Evolutionary conservation across 2,329 filamentous ascomycete genomes (phyloP), one percentile per base, ranked within the genome.

Genomic region (Hypoxylon sp.): DNA sequence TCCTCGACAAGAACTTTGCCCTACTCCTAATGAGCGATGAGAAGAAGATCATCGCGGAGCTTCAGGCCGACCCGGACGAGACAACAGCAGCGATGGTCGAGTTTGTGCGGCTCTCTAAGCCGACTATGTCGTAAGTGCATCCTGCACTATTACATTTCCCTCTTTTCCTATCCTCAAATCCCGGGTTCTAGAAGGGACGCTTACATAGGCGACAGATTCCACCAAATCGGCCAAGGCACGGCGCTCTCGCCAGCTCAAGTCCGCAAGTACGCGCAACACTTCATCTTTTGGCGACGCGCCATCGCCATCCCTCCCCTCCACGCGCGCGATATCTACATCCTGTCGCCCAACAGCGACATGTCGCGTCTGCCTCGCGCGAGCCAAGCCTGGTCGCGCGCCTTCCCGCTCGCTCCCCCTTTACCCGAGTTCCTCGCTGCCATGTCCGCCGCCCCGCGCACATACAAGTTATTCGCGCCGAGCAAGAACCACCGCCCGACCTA

Each of bases 281-380:
- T 99, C 69, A 94, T 98, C 67, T 97, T 97, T 81, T 98, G 95
- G 94, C 90, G 96, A 23, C 91, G 94, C 63, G 96, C 95, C 50
- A 92, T 97, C 66, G 91, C 95, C 14, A 95, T 98, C 43, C 92
- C 93, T 3, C 96, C 96, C 0, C 87, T 99, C 5, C 94, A 98
- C 75, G 91, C 92, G 46, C 88, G 94, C 51, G 94, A 98, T 77
- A 91, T 91, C 10, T 99, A 98, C 79, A 91, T 98, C 34, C 88
- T 98, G 28, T 97, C 93, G 1, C 94, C 95, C 0, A 97, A 97
- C 77, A 94, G 93, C 67, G 91, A 97, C 74, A 87, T 94, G 74
- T 83, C 86, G 56, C 88, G 89, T 50, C 85, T 98, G 0, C 85
- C 90, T 21, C 82, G 86, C 28, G 93, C 93, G 11, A 88, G 89